Base-by-base conservation (phyloP, 2,329 filamentous ascomycete species). In the Furcasterigmium sp. region DNA sequence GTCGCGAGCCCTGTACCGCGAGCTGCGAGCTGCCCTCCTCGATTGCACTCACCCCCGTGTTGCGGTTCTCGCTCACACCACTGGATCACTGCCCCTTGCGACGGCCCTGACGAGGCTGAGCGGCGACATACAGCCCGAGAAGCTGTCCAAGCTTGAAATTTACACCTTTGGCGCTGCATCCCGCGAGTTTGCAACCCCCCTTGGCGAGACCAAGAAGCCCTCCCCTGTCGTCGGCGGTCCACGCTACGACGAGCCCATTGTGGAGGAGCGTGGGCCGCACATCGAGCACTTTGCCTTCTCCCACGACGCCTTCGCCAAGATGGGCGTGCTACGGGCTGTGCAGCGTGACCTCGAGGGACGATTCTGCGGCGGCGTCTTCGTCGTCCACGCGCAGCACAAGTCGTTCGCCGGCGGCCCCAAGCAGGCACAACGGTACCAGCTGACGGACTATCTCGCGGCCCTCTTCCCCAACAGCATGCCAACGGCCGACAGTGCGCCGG, bases 141-240 rank as follows among this genome's bases (percentile, higher is more conserved):
- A 59, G 35, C 56, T 63, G 11, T 47, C 58, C 30, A 67, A 64
- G 46, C 56, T 72, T 14, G 64, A 71, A 45, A 58, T 72, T 14
- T 71, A 68, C 54, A 71, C 68, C 0, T 70, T 71, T 40, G 68
- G 68, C 8, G 61, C 64, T 3, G 57, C 63, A 3, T 59, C 63
- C 5, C 51, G 50, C 9, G 65, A 69, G 46, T 68, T 68, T 47
- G 53, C 59, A 25, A 46, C 62, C 15, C 65, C 65, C 6, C 52
- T 61, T 4, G 58, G 59, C 19, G 53, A 55, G 20, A 45, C 19
- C 17, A 50, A 41, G 25, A 43, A 46, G 13, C 9, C 29, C 14
- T 25, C 39, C 4, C 39, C 39, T 4, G 30, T 30, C 20, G 28
- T 29, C 19, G 30, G 39, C 11, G 30, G 28, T 2, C 38, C 50